phyloP scores from a whole-genome alignment of 768 basidiomycete species.

The Leccinum barrowsii region DNA sequence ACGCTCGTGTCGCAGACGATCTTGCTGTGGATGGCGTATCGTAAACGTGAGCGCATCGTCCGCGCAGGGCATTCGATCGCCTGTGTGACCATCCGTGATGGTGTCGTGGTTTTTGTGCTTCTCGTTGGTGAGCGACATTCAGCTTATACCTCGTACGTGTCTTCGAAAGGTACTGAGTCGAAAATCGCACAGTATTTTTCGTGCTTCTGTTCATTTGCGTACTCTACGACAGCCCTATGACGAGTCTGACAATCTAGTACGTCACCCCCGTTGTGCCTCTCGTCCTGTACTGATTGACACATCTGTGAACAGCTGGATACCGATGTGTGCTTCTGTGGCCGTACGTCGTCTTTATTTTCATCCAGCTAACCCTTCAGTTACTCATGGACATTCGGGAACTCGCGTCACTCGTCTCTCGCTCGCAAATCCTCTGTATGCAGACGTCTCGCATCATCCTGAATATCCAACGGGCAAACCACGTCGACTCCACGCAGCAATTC shows the following conservation, averaged over 20 bases:
- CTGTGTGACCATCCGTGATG: slow-evolving; percentile 25
- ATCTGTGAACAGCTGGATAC: slow-evolving; percentile 16
- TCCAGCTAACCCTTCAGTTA: background rate
- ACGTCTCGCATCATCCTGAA: background rate
- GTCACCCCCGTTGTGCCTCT: background rate
- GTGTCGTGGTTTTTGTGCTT: slow-evolving; percentile 11
- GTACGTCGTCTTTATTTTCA: slow-evolving; percentile 6
- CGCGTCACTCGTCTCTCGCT: background rate
- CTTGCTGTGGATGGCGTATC: slow-evolving; percentile 21
- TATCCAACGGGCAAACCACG: background rate
- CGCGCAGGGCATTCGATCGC: slow-evolving; percentile 3
- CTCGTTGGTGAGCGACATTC: slow-evolving; percentile 13
- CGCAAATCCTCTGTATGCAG: background rate
- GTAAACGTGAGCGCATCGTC: slow-evolving; percentile 4
- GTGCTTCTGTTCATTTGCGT: background rate
- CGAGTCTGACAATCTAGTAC: slow-evolving; percentile 14
- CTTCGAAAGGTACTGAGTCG: background rate
- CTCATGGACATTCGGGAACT: background rate
- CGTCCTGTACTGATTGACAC: background rate
- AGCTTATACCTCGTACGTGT: background rate
- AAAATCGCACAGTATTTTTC: slow-evolving; percentile 5
- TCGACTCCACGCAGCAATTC: background rate
- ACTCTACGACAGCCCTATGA: slow-evolving; percentile 1
- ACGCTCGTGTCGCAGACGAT: slow-evolving; percentile 10
- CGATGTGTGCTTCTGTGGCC: slow-evolving; percentile 13